phyloP scores from a whole-genome alignment of 2,329 filamentous ascomycete species.

The Fusarium scirpi region DNA sequence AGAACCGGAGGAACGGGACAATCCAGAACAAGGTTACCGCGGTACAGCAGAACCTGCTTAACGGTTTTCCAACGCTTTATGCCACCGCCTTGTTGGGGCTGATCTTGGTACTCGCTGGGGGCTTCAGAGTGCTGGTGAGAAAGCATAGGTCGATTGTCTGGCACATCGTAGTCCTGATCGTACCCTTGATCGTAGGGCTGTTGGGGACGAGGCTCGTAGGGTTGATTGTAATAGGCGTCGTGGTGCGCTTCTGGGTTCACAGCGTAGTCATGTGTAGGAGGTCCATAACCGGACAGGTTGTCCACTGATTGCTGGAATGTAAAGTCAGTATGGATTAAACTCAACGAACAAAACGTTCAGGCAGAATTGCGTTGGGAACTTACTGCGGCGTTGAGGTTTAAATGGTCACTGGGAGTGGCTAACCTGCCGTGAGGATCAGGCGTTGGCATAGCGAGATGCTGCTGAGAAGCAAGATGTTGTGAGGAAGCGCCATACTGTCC shows the following conservation, averaged over 20 bases:
- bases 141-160: slow-evolving; percentile 83
- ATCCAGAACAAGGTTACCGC: slow-evolving; percentile 95
- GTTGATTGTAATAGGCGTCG: slow-evolving; percentile 31
- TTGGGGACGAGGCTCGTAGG: slow-evolving; percentile 25
- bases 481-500: slow-evolving; percentile 51
- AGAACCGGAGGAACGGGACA: slow-evolving; percentile 93
- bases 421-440: slow-evolving; percentile 52
- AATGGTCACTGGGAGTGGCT: slow-evolving; percentile 76
- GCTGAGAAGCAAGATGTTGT: slow-evolving; percentile 39
- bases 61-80: slow-evolving; percentile 97
- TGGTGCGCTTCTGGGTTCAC: slow-evolving; percentile 82
- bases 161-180: slow-evolving; percentile 74
- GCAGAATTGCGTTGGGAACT: slow-evolving; percentile 52
- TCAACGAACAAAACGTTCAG: not conserved
- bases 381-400: slow-evolving; percentile 88
- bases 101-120: slow-evolving; percentile 60
- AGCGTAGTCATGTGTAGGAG: slow-evolving; percentile 70
- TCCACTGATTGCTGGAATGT: slow-evolving; percentile 63
- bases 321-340: slow-evolving; percentile 17
- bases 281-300: slow-evolving; percentile 62
- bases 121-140: slow-evolving; percentile 66
- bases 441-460: slow-evolving; percentile 49
- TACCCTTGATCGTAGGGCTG: slow-evolving; percentile 81
- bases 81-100: slow-evolving; percentile 55
- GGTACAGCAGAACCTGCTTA: slow-evolving; percentile 96